A percentile compares a stretch with the other conserved stretches of the same genome.
Evolutionary conservation across 1,284 basidiomycete genomes (phyloP).

Genomic region (Austroboletus novae-zelandiae): DNA sequence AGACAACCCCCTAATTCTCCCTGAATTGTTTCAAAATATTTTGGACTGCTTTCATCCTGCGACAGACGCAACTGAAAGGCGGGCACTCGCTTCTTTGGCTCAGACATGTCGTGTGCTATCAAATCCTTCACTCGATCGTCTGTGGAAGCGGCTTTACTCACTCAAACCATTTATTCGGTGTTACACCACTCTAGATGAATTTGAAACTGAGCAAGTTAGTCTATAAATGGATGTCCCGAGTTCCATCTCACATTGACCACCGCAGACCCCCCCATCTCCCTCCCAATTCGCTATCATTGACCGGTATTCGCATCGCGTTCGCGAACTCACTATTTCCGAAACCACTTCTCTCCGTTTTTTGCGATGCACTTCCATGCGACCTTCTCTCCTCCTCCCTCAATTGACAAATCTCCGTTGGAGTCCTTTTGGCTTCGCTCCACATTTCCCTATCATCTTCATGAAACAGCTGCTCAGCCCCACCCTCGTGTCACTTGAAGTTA

Average conservation of each 20-base stretch:
- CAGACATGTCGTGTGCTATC: slow-evolving; percentile 8
- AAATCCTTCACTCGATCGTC: slow-evolving; percentile 9
- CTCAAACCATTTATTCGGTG: slow-evolving; percentile 17
- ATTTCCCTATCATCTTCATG: slow-evolving; percentile 8
- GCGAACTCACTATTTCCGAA: slow-evolving; percentile 7
- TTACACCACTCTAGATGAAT: not conserved
- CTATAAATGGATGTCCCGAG: not conserved
- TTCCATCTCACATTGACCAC: not conserved
- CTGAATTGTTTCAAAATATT: slow-evolving; percentile 13
- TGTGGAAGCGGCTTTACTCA: slow-evolving; percentile 13
- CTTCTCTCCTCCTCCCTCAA: slow-evolving; percentile 10
- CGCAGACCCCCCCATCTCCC: slow-evolving; percentile 13
- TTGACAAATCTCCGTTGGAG: slow-evolving; percentile 10
- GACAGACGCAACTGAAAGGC: not conserved
- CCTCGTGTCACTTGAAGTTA: slow-evolving; percentile 6
- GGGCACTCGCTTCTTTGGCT: slow-evolving; percentile 2
- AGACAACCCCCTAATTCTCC: slow-evolving; percentile 1
- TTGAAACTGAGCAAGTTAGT: not conserved
- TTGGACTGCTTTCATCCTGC: slow-evolving; percentile 8
- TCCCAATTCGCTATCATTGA: slow-evolving; percentile 8
- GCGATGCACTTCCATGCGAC: slow-evolving; percentile 7
- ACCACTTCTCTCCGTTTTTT: slow-evolving; percentile 9
- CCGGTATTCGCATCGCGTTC: slow-evolving; percentile 14
- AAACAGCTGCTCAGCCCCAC: slow-evolving; percentile 15
- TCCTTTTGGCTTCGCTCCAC: not conserved